These are phyloP conservation scores for Epichloe typhina DNA, from an alignment of 2,329 filamentous ascomycete genomes.

Conservation along the genomic window DNA sequence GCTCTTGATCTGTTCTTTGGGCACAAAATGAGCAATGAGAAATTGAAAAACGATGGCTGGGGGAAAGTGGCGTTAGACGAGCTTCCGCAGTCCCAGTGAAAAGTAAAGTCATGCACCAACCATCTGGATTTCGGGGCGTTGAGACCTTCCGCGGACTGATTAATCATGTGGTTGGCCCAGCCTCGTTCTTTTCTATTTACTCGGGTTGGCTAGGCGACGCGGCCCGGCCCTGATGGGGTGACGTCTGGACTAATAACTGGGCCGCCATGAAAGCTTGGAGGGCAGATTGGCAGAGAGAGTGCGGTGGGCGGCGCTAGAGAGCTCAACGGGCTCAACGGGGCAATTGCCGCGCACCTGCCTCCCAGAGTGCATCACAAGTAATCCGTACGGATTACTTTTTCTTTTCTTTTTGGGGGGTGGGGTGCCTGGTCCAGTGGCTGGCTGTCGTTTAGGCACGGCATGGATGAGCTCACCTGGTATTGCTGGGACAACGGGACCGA, in stretches of 20 bases:
- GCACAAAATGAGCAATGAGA: background rate
- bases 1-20: background rate
- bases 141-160: constrained; percentile 1
- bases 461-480: no score
- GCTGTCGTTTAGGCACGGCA: no score
- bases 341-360: background rate
- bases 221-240: background rate
- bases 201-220: constrained; percentile 16
- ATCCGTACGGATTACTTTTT: no score
- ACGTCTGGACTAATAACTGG: no score
- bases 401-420: no score
- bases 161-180: constrained; percentile 16
- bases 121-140: constrained; percentile 7
- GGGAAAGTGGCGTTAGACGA: background rate
- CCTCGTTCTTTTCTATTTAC: constrained; percentile 20
- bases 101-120: constrained; percentile 1
- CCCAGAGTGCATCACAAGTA: background rate
- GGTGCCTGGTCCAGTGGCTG: no score
- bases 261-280: background rate
- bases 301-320: background rate
- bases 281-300: background rate
- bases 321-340: background rate
- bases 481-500: no score
- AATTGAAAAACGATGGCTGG: constrained; percentile 1
- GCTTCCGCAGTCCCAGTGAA: background rate